These are phyloP conservation scores for Diphasiastrum complanatum DNA, from an alignment of 83 land plant genomes.

Conservation along the genomic window DNA sequence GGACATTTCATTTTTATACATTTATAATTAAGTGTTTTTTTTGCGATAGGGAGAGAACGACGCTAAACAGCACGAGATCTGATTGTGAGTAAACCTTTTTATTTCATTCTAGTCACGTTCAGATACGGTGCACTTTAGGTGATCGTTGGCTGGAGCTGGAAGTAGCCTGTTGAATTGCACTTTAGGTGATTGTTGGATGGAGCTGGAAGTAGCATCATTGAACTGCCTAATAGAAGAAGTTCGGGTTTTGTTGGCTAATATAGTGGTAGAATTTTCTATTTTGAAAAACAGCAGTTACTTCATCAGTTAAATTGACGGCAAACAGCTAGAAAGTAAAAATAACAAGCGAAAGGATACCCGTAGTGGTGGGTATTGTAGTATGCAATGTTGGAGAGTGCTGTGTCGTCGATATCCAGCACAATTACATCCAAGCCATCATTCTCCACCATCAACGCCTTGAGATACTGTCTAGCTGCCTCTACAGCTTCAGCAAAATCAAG, in stretches of 20 bases:
- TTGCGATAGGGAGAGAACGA: no score
- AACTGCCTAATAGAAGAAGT: background rate
- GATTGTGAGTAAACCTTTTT: no score
- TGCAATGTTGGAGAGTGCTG: constrained; percentile 25
- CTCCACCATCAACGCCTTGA: constrained; percentile 6
- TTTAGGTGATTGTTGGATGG: no score
- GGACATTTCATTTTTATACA: no score
- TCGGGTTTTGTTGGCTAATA: background rate
- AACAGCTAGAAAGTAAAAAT: background rate
- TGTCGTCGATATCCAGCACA: constrained; percentile 40
- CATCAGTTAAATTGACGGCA: background rate
- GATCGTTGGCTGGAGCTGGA: no score
- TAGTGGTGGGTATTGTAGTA: constrained; percentile 21
- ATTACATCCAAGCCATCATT: constrained; percentile 21
- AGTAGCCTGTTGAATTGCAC: no score
- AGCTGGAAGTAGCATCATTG: background rate
- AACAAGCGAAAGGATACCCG: no score
- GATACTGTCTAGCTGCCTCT: constrained; percentile 25
- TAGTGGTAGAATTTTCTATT: background rate
- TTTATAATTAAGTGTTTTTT: no score
- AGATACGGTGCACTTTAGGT: no score
- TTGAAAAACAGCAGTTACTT: background rate
- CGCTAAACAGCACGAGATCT: no score
- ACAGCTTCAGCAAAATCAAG: constrained; percentile 26
- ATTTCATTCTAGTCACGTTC: no score